Conservation (phyloP, 306 rosid species). For the Gleditsia sinensis region DNA sequence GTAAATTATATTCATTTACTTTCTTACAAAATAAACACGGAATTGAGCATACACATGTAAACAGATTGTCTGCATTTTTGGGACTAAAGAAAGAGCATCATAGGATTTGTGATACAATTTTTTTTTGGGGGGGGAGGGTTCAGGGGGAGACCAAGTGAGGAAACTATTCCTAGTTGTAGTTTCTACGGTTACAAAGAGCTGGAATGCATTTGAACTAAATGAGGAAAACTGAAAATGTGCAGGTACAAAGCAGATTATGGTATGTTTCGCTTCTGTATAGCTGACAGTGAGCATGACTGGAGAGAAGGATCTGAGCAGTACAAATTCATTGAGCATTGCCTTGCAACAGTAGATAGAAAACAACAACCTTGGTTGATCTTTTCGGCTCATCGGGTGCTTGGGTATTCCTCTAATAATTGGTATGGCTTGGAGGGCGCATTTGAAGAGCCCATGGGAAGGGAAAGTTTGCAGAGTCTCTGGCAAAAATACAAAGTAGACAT, state of each 20-base stretch:
- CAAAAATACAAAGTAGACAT: slow-evolving; percentile 87
- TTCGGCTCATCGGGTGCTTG: slow-evolving; percentile 80
- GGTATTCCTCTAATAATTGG: slow-evolving; percentile 68
- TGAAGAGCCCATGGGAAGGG: slow-evolving; percentile 92
- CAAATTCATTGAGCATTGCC: slow-evolving; percentile 80
- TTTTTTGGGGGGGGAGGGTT: no score
- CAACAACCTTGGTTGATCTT: slow-evolving; percentile 95
- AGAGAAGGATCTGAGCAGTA: slow-evolving; percentile 84
- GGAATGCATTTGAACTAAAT: background rate
- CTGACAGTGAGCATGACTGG: slow-evolving; percentile 89
- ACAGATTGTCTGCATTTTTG: background rate
- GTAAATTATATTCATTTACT: slow-evolving; percentile 39
- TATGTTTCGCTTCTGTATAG: slow-evolving; percentile 80
- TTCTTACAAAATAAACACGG: background rate
- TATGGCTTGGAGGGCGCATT: slow-evolving; percentile 67
- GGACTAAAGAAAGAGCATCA: background rate
- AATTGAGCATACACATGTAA: background rate
- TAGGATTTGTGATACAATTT: background rate
- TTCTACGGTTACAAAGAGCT: background rate
- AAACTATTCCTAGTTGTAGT: background rate
- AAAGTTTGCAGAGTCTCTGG: slow-evolving; percentile 82
- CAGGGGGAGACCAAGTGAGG: no score
- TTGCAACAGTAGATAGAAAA: slow-evolving; percentile 72
- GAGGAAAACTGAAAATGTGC: slow-evolving; percentile 26
- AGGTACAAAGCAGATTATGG: slow-evolving; percentile 85